A percentile compares a stretch with the other conserved stretches of the same genome.
Evolutionary conservation across 495 filamentous ascomycete species (phyloP).

Genomic region (Daldinia loculata): DNA sequence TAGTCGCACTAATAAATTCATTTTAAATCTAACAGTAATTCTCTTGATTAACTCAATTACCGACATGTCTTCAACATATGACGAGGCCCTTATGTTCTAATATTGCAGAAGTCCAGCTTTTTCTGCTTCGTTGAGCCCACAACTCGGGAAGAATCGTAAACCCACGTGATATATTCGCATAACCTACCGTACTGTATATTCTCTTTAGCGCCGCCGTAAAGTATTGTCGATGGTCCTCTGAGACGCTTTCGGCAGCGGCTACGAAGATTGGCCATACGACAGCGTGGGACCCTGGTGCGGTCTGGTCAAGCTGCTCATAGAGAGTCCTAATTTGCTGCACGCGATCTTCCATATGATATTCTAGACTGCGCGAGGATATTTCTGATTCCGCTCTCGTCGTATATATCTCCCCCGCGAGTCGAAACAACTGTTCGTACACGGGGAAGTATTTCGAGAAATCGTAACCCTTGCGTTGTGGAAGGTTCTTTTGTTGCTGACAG

Average conservation of each 20-base stretch:
- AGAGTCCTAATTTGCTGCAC: neutral
- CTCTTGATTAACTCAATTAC: no score
- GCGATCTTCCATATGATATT: neutral
- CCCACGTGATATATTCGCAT: slow-evolving; percentile 1
- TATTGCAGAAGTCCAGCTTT: slow-evolving; percentile 13
- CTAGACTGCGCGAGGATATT: neutral
- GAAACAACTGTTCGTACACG: neutral
- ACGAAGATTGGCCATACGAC: neutral
- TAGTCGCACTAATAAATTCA: no score
- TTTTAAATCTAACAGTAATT: no score
- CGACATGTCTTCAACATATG: neutral
- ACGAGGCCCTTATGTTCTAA: slow-evolving; percentile 20
- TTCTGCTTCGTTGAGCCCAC: slow-evolving; percentile 11
- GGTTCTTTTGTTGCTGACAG: neutral
- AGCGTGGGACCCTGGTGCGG: neutral
- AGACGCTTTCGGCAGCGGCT: neutral
- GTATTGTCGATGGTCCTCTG: neutral
- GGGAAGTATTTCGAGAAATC: neutral
- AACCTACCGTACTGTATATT: neutral
- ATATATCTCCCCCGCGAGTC: neutral
- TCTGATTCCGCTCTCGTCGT: neutral
- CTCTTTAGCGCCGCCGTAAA: neutral
- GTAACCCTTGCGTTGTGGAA: neutral
- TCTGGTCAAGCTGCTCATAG: neutral
- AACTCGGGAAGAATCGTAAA: slow-evolving; percentile 13